Evolutionary conservation across 768 basidiomycete species (phyloP).

Genomic region (Mycena albidolilacea): DNA sequence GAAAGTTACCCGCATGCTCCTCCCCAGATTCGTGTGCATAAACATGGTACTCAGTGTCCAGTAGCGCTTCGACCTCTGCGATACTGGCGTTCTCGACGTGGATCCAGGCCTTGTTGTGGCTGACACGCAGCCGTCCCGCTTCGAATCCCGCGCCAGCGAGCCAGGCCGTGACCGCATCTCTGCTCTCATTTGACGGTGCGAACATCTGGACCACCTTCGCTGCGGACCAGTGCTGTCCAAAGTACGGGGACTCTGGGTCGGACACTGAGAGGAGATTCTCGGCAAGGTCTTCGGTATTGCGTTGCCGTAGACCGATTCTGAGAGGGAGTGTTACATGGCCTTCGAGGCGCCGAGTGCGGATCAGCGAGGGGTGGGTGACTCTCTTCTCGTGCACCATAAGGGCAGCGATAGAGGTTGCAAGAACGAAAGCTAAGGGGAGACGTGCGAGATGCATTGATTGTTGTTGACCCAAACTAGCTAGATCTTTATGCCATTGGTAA

Average conservation of each 20-base stretch:
- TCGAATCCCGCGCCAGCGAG: slow-evolving; percentile 46
- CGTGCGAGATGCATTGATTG: background rate
- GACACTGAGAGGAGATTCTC: slow-evolving; percentile 51
- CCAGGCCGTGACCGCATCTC: slow-evolving; percentile 50
- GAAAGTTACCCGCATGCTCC: slow-evolving; percentile 49
- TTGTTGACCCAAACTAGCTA: background rate
- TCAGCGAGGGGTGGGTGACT: slow-evolving; percentile 32
- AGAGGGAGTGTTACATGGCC: slow-evolving; percentile 46
- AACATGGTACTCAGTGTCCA: slow-evolving; percentile 52
- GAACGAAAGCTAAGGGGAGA: slow-evolving; percentile 16
- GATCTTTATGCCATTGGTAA: background rate
- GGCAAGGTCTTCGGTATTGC: slow-evolving; percentile 48
- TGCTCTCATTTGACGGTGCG: slow-evolving; percentile 46
- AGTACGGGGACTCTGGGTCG: slow-evolving; percentile 53
- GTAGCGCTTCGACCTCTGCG: slow-evolving; percentile 49
- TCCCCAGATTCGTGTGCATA: slow-evolving; percentile 48
- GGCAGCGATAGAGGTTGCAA: background rate
- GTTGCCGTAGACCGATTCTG: slow-evolving; percentile 54
- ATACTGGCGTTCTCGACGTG: slow-evolving; percentile 48
- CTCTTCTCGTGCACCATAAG: slow-evolving; percentile 49
- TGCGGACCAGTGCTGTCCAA: slow-evolving; percentile 54
- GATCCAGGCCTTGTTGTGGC: slow-evolving; percentile 49
- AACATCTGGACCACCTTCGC: slow-evolving; percentile 48
- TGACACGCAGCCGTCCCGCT: slow-evolving; percentile 42
- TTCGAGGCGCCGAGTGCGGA: slow-evolving; percentile 42